Conservation (phyloP, 257 asterid genomes). For the Fraxinus americana region DNA sequence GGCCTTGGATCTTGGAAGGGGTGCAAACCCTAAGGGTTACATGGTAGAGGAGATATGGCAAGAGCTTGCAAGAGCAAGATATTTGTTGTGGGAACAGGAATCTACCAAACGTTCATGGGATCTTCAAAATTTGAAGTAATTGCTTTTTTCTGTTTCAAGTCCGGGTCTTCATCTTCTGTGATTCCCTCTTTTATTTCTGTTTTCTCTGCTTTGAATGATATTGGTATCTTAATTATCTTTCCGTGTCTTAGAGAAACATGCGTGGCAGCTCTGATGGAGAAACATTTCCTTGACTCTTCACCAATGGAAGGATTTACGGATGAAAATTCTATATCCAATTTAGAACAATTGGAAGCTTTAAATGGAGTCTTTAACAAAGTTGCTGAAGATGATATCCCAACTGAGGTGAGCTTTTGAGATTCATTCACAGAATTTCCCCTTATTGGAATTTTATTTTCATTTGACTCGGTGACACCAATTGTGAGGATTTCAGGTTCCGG, state of each 20-base stretch:
- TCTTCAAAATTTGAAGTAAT: conserved; percentile 69
- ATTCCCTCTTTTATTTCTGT: not conserved
- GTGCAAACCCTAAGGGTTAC: conserved; percentile 63
- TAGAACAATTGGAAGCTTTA: conserved; percentile 58
- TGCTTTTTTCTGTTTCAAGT: conserved; percentile 4
- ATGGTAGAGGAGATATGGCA: conserved; percentile 97
- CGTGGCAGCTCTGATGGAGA: conserved; percentile 70
- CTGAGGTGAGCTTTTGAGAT: conserved; percentile 46
- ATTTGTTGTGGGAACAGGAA: conserved; percentile 75
- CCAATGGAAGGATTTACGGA: conserved; percentile 59
- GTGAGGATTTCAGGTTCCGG: conserved; percentile 69
- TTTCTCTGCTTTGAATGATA: not conserved
- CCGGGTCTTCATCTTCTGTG: not conserved
- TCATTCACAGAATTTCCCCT: conserved; percentile 10
- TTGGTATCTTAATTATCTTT: conserved; percentile 20
- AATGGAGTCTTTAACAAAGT: conserved; percentile 56
- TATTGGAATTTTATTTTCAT: not conserved
- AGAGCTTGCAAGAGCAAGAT: conserved; percentile 87
- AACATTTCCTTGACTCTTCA: conserved; percentile 40
- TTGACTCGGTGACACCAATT: conserved; percentile 22
- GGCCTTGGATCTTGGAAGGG: conserved; percentile 84
- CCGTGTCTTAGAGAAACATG: conserved; percentile 61
- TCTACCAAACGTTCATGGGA: conserved; percentile 74
- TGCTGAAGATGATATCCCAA: conserved; percentile 68
- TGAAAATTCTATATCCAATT: conserved; percentile 31